A percentile compares a stretch with the other conserved stretches of the same genome.
These are phyloP conservation scores for Linnemannia elongata DNA, from an alignment of 192 early-diverging fungal genomes.

Conservation along the genomic window DNA sequence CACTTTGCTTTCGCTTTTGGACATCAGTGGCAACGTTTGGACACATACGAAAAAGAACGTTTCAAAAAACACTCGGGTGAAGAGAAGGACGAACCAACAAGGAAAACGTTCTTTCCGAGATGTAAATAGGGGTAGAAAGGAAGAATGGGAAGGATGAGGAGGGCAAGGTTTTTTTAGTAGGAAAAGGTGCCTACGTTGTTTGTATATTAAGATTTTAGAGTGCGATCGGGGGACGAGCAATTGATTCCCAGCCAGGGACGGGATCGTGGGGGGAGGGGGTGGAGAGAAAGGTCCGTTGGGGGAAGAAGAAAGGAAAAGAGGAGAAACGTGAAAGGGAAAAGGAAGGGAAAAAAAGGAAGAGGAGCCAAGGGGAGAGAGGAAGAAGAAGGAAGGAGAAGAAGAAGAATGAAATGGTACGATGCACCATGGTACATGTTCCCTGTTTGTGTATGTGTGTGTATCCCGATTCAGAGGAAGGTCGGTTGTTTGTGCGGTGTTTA, in stretches of 20 bases:
- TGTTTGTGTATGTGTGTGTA: no score
- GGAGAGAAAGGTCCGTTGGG: background rate
- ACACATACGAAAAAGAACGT: no score
- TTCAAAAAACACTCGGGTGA: no score
- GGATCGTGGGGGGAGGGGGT: background rate
- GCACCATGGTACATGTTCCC: background rate
- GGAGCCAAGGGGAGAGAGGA: background rate
- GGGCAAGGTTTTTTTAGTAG: no score
- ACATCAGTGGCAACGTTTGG: no score
- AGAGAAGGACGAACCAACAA: no score
- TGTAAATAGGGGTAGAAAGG: no score
- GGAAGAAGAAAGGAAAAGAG: background rate
- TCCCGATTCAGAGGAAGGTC: no score
- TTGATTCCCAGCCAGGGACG: constrained; percentile 7
- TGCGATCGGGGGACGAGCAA: background rate
- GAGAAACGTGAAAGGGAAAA: background rate
- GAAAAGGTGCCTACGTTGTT: background rate
- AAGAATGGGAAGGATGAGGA: no score
- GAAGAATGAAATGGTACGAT: background rate
- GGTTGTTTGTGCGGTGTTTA: no score
- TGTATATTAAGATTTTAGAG: background rate
- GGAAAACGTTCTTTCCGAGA: no score
- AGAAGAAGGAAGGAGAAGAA: background rate
- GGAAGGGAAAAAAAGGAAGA: background rate
- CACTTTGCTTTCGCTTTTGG: no score